Conservation (phyloP, 371 early-diverging fungal genomes). For the Rhizopus stolonifer region DNA sequence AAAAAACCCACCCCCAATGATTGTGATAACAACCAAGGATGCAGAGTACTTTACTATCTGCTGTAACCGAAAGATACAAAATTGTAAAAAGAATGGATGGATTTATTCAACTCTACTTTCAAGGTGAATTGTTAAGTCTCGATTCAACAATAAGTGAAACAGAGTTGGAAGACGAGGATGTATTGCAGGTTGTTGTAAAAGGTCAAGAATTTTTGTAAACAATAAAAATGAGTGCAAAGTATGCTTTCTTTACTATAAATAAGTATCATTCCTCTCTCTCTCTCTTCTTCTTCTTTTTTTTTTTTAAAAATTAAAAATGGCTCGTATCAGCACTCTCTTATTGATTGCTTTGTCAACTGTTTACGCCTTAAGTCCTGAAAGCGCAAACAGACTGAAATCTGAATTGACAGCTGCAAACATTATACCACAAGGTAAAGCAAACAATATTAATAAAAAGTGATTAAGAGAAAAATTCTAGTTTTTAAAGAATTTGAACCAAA, state of each 20-base stretch:
- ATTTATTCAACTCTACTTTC: conserved; percentile 29
- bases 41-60: conserved; percentile 3
- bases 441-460: not conserved
- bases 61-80: not conserved
- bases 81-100: not conserved
- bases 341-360: conserved; percentile 5
- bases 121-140: conserved; percentile 29
- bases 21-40: too few relatives aligned
- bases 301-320: not conserved
- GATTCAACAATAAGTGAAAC: conserved; percentile 27
- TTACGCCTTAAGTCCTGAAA: conserved; percentile 5
- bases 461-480: not conserved
- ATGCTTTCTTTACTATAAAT: not conserved
- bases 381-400: conserved; percentile 1
- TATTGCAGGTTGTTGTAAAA: conserved; percentile 30
- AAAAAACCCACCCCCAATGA: too few relatives aligned
- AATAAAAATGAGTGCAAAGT: conserved; percentile 1
- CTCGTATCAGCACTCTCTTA: not conserved
- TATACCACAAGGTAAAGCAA: conserved; percentile 11
- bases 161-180: conserved; percentile 41
- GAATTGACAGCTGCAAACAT: conserved; percentile 6
- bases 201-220: not conserved
- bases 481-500: conserved; percentile 22
- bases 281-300: not conserved
- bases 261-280: not conserved